Conservation (phyloP, 1,284 basidiomycete genomes). For the Vanrija humicola region DNA sequence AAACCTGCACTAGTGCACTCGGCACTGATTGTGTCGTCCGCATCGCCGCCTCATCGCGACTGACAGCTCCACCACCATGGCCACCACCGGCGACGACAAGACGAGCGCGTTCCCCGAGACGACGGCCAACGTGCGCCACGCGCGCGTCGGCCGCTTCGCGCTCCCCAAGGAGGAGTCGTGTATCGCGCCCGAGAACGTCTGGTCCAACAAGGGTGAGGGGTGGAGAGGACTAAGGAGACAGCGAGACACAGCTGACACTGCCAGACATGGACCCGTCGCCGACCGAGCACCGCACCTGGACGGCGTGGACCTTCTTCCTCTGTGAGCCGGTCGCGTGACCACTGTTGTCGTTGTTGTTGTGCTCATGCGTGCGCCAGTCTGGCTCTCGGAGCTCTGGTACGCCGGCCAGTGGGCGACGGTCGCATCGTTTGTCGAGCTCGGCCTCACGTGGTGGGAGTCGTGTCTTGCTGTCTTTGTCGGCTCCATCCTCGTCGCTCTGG, state of each 20-base stretch:
- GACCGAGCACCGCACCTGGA: slow-evolving; percentile 35
- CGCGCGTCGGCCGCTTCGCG: no score
- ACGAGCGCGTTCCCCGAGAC: no score
- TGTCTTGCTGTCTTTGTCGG: slow-evolving; percentile 16
- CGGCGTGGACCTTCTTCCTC: slow-evolving; percentile 35
- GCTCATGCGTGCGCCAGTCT: not conserved
- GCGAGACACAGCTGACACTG: not conserved
- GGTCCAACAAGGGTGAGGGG: slow-evolving; percentile 37
- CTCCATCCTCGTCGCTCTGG: slow-evolving; percentile 4
- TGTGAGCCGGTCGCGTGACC: slow-evolving; percentile 13
- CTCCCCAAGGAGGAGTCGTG: slow-evolving; percentile 40
- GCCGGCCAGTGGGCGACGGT: slow-evolving; percentile 32
- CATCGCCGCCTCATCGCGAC: no score
- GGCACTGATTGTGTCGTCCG: no score
- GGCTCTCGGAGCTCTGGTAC: slow-evolving; percentile 11
- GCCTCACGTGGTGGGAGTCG: slow-evolving; percentile 38
- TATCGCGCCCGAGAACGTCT: slow-evolving; percentile 37
- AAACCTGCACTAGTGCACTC: no score
- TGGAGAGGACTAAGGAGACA: not conserved
- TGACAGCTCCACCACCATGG: no score
- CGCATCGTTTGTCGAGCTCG: slow-evolving; percentile 30
- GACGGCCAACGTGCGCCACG: no score
- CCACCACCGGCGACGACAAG: no score
- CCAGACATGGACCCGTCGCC: slow-evolving; percentile 42
- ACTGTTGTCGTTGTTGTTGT: not conserved